These are phyloP conservation scores for Sonneratia alba DNA, from an alignment of 345 rosid genomes.

Conservation along the genomic window DNA sequence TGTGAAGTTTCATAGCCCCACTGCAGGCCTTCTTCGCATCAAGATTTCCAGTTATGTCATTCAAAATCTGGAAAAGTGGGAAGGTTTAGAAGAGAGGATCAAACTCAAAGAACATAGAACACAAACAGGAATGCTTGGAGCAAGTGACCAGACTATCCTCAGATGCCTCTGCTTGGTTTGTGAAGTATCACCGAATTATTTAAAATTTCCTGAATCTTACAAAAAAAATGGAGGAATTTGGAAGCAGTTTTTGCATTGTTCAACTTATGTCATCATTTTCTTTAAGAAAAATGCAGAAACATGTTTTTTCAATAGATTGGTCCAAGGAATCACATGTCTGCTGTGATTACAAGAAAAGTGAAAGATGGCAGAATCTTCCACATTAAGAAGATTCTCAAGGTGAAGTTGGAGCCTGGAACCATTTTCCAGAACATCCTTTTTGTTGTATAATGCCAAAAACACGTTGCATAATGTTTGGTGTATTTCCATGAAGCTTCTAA, in stretches of 20 bases:
- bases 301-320: background rate
- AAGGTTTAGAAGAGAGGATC: background rate
- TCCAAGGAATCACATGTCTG: no score
- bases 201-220: background rate
- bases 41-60: constrained; percentile 80
- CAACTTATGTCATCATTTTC: background rate
- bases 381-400: no score
- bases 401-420: background rate
- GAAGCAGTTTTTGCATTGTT: background rate
- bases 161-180: background rate
- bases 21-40: constrained; percentile 90
- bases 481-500: background rate
- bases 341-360: no score
- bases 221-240: background rate
- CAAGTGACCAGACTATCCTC: background rate
- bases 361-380: no score
- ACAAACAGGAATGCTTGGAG: background rate
- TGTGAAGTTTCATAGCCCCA: constrained; percentile 94
- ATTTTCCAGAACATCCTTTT: background rate
- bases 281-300: background rate
- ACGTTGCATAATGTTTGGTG: no score
- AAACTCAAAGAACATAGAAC: background rate
- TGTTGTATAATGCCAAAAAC: background rate
- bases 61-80: constrained; percentile 51
- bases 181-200: background rate